These are phyloP conservation scores for Daldinia childiae DNA, from an alignment of 495 filamentous ascomycete genomes.

Conservation along the genomic window DNA sequence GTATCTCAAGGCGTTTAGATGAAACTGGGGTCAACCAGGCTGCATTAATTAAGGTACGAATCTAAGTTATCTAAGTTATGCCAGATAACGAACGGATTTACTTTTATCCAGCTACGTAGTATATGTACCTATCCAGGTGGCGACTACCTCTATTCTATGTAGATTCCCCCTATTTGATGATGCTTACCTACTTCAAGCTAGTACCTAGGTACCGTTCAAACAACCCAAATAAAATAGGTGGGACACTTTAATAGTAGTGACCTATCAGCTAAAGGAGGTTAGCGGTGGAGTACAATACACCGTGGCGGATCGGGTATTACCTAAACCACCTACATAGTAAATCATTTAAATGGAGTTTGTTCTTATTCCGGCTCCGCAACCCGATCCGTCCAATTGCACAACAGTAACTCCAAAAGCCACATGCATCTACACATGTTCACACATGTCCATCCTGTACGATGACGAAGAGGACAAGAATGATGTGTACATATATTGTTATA, in stretches of 20 bases:
- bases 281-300: slow-evolving; percentile 6
- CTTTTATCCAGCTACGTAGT: slow-evolving; percentile 28
- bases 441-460: slow-evolving; percentile 22
- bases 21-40: slow-evolving; percentile 24
- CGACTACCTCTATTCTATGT: too few species aligned
- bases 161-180: neutral
- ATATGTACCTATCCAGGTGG: too few species aligned
- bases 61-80: slow-evolving; percentile 37
- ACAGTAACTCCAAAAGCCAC: slow-evolving; percentile 5
- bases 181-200: too few species aligned
- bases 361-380: slow-evolving; percentile 31
- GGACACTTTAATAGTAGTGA: neutral
- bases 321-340: slow-evolving; percentile 15
- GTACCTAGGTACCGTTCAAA: slow-evolving; percentile 9
- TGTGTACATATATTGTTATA: neutral
- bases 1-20: slow-evolving; percentile 33
- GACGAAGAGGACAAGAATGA: slow-evolving; percentile 8
- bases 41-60: slow-evolving; percentile 42
- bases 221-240: neutral
- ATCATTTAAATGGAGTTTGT: neutral
- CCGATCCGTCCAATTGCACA: slow-evolving; percentile 27
- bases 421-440: neutral
- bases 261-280: neutral
- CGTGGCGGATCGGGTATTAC: slow-evolving; percentile 36
- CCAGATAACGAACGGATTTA: slow-evolving; percentile 26